These are phyloP conservation scores for Coix lacrymajobi DNA, from an alignment of 176 grass and related monocot genomes.

Conservation along the genomic window DNA sequence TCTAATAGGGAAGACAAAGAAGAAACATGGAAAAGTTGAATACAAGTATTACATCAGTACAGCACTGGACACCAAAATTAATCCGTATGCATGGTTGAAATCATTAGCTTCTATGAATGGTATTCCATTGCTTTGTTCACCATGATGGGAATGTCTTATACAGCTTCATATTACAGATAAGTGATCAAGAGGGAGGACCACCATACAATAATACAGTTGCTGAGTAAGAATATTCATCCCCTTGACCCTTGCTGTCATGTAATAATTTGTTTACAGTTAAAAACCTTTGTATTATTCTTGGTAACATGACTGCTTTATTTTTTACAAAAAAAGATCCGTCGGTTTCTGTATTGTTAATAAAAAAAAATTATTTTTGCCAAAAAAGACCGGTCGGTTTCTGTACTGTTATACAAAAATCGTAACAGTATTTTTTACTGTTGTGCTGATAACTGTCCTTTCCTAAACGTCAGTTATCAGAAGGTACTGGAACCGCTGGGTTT, in stretches of 20 bases:
- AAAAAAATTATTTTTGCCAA: slow-evolving; percentile 23
- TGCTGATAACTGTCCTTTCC: neutral
- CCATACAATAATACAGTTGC: slow-evolving; percentile 61
- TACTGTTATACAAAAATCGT: slow-evolving; percentile 15
- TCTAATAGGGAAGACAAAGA: neutral
- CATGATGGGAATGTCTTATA: slow-evolving; percentile 11
- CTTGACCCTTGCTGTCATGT: neutral
- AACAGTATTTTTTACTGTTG: neutral
- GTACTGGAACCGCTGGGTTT: slow-evolving; percentile 65
- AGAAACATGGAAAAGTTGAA: neutral
- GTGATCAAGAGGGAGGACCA: slow-evolving; percentile 66
- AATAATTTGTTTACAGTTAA: slow-evolving; percentile 12
- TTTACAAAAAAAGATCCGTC: slow-evolving; percentile 1
- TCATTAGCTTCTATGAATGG: neutral
- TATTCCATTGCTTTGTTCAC: slow-evolving; percentile 26
- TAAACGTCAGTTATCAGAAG: slow-evolving; percentile 52
- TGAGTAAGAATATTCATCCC: slow-evolving; percentile 55
- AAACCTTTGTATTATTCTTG: neutral
- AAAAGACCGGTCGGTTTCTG: neutral
- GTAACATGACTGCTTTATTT: neutral
- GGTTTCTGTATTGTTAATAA: neutral
- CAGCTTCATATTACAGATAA: slow-evolving; percentile 43
- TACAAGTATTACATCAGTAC: slow-evolving; percentile 1
- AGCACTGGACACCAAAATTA: neutral
- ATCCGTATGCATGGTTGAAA: neutral